Conservation (phyloP, 2,329 filamentous ascomycete genomes). For the Aspergillus tamarii region DNA sequence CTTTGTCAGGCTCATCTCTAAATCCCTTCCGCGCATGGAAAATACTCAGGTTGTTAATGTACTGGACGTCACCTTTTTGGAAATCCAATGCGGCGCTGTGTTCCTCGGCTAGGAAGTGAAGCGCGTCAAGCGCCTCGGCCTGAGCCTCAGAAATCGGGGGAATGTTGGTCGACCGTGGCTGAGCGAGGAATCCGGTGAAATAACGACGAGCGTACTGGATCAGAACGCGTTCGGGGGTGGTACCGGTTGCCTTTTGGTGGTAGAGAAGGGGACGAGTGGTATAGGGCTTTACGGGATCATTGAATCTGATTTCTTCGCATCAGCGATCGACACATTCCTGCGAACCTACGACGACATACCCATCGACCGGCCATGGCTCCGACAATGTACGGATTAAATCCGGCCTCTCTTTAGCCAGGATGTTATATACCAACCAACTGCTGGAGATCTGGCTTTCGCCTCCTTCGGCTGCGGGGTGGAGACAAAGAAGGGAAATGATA, state of each 20-base stretch:
- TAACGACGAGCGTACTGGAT: constrained; percentile 64
- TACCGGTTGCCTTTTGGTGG: constrained; percentile 54
- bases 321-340: not conserved
- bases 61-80: constrained; percentile 55
- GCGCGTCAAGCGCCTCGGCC: constrained; percentile 55
- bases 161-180: constrained; percentile 47
- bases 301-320: constrained; percentile 50
- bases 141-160: constrained; percentile 57
- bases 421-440: constrained; percentile 59
- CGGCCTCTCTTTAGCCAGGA: constrained; percentile 55
- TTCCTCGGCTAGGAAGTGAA: constrained; percentile 54
- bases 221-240: constrained; percentile 56
- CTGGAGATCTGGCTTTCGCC: constrained; percentile 58
- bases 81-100: constrained; percentile 49
- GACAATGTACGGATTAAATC: constrained; percentile 57
- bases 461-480: constrained; percentile 52
- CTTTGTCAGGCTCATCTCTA: constrained; percentile 40
- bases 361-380: constrained; percentile 53
- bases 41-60: constrained; percentile 56
- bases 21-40: constrained; percentile 56
- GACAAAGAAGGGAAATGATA: constrained; percentile 54
- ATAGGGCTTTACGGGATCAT: constrained; percentile 51
- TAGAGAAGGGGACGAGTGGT: constrained; percentile 47
- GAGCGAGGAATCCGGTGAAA: constrained; percentile 56
- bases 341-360: constrained; percentile 31